Evolutionary conservation across 257 asterid species (phyloP).

Genomic region (Nicotiana paniculata): DNA sequence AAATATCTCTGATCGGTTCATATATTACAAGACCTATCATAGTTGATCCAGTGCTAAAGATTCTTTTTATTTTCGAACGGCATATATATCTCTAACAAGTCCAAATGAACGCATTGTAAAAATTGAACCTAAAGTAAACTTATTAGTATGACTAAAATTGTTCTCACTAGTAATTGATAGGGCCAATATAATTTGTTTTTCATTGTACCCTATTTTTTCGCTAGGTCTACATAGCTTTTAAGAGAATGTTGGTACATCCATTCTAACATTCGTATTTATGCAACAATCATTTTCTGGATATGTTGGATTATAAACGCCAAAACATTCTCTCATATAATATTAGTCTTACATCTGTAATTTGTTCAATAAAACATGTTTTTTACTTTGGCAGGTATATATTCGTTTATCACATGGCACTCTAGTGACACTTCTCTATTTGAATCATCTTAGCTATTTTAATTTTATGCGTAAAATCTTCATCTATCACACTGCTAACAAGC

Average conservation of each 20-base stretch:
- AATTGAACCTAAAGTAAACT: neutral
- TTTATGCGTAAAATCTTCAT: neutral
- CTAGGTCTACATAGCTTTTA: neutral
- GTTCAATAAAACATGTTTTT: neutral
- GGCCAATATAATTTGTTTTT: too few species aligned
- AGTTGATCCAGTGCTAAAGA: neutral
- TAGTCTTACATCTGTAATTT: neutral
- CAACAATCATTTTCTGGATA: neutral
- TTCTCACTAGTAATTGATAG: neutral
- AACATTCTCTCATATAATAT: neutral
- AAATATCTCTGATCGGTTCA: neutral
- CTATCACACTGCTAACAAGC: neutral
- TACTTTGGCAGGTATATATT: neutral
- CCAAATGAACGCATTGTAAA: neutral
- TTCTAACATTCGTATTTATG: neutral
- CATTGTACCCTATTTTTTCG: too few species aligned
- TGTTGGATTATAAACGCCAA: neutral
- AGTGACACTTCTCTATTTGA: neutral
- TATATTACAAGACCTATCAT: neutral
- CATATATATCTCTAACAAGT: neutral
- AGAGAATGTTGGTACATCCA: neutral
- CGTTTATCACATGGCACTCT: neutral
- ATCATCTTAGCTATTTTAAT: neutral
- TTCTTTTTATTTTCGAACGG: neutral
- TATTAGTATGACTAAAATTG: neutral